Evolutionary conservation across 1,139 yeast genomes (phyloP).

Genomic region (Lodderomyces pseudojiufengensis): DNA sequence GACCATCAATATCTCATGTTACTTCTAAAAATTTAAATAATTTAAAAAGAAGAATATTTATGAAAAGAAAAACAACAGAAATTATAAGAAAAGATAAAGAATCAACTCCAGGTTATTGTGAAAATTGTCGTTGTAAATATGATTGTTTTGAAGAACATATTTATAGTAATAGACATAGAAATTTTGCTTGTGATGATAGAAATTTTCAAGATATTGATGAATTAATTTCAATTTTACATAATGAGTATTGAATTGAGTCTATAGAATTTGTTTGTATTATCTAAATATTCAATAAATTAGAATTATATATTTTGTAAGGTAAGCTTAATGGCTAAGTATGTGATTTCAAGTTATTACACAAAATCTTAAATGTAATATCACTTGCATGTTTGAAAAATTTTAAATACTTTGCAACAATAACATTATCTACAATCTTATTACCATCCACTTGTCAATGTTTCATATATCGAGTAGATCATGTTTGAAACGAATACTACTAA

Average conservation of each 20-base stretch:
- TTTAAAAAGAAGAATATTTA: slow-evolving; percentile 50
- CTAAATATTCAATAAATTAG: no score
- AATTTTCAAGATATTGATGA: slow-evolving; percentile 79
- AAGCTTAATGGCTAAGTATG: no score
- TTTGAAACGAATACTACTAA: slow-evolving; percentile 3
- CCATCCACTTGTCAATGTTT: no score
- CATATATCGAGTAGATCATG: slow-evolving; percentile 1
- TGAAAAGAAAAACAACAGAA: slow-evolving; percentile 32
- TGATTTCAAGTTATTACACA: no score
- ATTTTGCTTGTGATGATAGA: slow-evolving; percentile 68
- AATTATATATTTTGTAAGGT: no score
- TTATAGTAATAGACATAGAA: slow-evolving; percentile 64
- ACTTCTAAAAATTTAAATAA: slow-evolving; percentile 64
- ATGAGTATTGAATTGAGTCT: no score
- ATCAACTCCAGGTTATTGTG: slow-evolving; percentile 73
- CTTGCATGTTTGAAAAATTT: no score
- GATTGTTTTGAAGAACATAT: slow-evolving; percentile 80
- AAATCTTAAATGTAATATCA: no score
- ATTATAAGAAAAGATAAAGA: slow-evolving; percentile 46
- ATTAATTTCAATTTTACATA: slow-evolving; percentile 45
- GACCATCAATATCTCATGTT: slow-evolving; percentile 63
- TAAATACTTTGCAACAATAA: no score
- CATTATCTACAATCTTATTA: no score
- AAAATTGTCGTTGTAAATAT: slow-evolving; percentile 86
- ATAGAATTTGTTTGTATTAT: no score